phyloP scores from a whole-genome alignment of 1,284 basidiomycete species.

The Pseudozyma tsukubaensis region DNA sequence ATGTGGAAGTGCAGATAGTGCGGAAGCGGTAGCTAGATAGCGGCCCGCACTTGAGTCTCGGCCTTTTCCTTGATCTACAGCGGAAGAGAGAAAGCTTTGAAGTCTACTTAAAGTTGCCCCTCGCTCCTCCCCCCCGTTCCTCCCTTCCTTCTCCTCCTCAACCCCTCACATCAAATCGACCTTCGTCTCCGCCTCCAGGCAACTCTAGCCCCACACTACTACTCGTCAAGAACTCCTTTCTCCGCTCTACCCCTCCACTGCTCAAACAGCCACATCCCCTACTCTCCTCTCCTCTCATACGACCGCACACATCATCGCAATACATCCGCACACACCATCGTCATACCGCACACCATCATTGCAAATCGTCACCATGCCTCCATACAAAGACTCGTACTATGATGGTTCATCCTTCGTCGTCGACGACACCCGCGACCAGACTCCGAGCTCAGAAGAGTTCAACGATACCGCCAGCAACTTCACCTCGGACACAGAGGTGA shows the following conservation, averaged over 20 bases:
- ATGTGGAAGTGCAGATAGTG: not conserved
- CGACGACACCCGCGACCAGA: too few relatives aligned
- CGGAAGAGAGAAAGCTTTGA: constrained; percentile 13
- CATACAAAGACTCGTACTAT: too few relatives aligned
- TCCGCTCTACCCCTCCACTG: not conserved
- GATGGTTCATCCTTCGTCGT: too few relatives aligned
- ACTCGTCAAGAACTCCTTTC: not conserved
- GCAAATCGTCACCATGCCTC: too few relatives aligned
- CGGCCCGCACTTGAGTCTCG: not conserved
- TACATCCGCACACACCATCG: too few relatives aligned
- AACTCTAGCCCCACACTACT: not conserved
- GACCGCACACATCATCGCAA: not conserved
- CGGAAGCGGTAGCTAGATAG: not conserved
- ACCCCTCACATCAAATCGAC: constrained; percentile 1
- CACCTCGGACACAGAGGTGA: constrained; percentile 3
- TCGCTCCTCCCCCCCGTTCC: not conserved
- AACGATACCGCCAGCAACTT: not conserved
- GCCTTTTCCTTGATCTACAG: not conserved
- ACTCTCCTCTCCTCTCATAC: not conserved
- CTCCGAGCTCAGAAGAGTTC: not conserved
- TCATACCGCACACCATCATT: too few relatives aligned
- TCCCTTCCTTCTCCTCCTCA: not conserved
- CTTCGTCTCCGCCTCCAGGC: constrained; percentile 3
- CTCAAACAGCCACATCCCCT: not conserved
- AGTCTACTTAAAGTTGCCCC: constrained; percentile 15